Evolutionary conservation across 2,329 filamentous ascomycete species (phyloP), one percentile per base, ranked within the genome.

Genomic region (Magnaporthales sp.): DNA sequence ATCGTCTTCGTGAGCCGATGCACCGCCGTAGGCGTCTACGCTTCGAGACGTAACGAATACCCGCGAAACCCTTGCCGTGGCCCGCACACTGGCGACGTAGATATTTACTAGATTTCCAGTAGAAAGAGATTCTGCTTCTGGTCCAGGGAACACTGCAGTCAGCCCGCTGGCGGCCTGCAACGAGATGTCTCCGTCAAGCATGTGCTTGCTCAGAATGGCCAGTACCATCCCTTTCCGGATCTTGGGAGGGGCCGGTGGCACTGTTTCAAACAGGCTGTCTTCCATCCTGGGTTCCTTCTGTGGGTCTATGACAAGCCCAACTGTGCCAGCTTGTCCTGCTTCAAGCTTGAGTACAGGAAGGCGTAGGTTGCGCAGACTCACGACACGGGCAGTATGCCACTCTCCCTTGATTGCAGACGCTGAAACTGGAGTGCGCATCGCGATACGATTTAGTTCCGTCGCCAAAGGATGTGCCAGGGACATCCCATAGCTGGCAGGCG

Each of bases 331-430:
- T 77, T 99, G 94, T 10, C 92, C 92, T 19, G 89, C 84, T 64
- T 89, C 84, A 8, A 98, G 83, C 0, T 84, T 86, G 62, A 87
- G 86, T 0, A 97, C 93, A 0, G 94, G 92, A 3, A 97, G 81
- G 5, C 94, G 87, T 9, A 99, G 81, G 71, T 97, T 96, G 26
- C 94, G 89, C 60, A 97, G 89, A 71, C 93, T 98, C 61, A 91
- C 89, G 66, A 98, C 87, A 60, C 85, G 88, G 6, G 94, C 92
- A 27, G 83, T 83, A 69, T 91, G 88, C 94, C 94, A 98, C 76
- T 92, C 89, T 19, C 83, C 86, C 70, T 82, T 86, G 72, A 79
- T 80, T 3, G 80, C 75, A 15, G 83, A 83, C 24, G 83, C 81
- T 7, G 83, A 79, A 56, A 84, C 74, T 46, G 84, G 77, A 71